Base-by-base conservation (phyloP, 179 eudicot genomes). In the Nepenthes alata region DNA sequence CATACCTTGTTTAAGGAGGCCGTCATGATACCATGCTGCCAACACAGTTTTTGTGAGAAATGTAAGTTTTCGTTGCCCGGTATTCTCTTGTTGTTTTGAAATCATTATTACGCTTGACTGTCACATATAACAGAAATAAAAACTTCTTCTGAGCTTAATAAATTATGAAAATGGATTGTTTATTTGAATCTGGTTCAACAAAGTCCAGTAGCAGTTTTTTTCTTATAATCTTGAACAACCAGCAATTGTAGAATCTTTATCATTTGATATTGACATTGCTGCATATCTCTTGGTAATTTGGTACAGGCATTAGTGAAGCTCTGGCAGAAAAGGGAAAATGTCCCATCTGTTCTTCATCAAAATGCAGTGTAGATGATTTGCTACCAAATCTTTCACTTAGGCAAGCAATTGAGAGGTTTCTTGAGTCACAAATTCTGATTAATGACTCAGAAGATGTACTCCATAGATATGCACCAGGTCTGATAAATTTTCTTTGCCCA, bases 21-120 rank as follows among this genome's bases (percentile, higher is more conserved):
- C 63, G 88, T 87, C 71, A 82, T 87, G 90, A 87, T 87, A 71
- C 95, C 95, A 39, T 87, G 95, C 60, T 87, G 95, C 59, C 95
- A 87, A 72, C 81, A 77, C 65, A 87, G 88, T 70, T 87, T 87
- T 70, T 87, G 95, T 68, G 78, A 74, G 47, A 78, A 77, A 55
- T 87, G 90, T 87, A 75, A 76, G 95, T 69, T 59, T 14, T 37
- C 35, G 44, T 10, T 15, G 34, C 37, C 5, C 9, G 12, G 12
- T 11, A 6, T n/a, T 34, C 9, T 56, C 37, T 55, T 10, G 4
- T 4, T 50, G 1, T 7, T 41, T 41, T 7, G 8, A 41, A 41
- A 41, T 41, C 45, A 41, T 41, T 41, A 4, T 41, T 41, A 4
- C 8, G 45, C 8, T 41, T 41, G 6, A 41, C 45, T 41, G 5